phyloP scores from a whole-genome alignment of 805 yeast species.

The Wickerhamomyces xylosicus region DNA sequence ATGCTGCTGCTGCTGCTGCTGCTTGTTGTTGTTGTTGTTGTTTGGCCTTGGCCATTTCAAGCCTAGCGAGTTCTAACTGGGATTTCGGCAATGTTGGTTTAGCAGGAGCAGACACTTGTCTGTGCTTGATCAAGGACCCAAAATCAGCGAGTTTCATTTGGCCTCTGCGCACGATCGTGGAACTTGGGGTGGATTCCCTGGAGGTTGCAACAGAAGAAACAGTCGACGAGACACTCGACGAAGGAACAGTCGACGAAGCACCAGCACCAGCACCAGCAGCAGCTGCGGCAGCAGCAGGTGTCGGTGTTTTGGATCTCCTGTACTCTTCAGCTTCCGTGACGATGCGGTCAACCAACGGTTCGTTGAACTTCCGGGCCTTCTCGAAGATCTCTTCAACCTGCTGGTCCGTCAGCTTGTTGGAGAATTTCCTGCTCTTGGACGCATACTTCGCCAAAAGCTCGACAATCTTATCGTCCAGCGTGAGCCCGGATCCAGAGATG shows the following conservation, averaged over 20 bases:
- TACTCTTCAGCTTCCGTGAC: constrained; percentile 30
- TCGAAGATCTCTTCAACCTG: constrained; percentile 57
- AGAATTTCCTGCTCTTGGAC: constrained; percentile 52
- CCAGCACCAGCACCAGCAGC: no score
- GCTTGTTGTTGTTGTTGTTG: constrained; percentile 13
- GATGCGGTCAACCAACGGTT: constrained; percentile 41
- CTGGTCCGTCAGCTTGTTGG: constrained; percentile 57
- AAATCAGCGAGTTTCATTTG: constrained; percentile 27
- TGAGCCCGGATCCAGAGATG: constrained; percentile 42
- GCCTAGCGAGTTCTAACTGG: constrained; percentile 28
- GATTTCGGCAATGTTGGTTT: constrained; percentile 22
- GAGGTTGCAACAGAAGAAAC: not conserved
- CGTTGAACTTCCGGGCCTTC: constrained; percentile 48
- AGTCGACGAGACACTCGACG: no score
- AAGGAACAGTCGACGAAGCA: no score
- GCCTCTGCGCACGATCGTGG: constrained; percentile 8
- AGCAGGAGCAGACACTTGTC: constrained; percentile 15
- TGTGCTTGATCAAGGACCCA: constrained; percentile 23
- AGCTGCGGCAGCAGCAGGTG: not conserved
- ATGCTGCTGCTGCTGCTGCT: not conserved
- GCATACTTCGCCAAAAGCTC: constrained; percentile 54
- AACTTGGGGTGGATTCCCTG: not conserved
- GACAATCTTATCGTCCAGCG: constrained; percentile 42
- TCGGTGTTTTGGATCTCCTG: constrained; percentile 19
- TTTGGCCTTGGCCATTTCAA: constrained; percentile 17